Conservation (phyloP, 768 basidiomycete genomes). For the Mycena kentingensis region DNA sequence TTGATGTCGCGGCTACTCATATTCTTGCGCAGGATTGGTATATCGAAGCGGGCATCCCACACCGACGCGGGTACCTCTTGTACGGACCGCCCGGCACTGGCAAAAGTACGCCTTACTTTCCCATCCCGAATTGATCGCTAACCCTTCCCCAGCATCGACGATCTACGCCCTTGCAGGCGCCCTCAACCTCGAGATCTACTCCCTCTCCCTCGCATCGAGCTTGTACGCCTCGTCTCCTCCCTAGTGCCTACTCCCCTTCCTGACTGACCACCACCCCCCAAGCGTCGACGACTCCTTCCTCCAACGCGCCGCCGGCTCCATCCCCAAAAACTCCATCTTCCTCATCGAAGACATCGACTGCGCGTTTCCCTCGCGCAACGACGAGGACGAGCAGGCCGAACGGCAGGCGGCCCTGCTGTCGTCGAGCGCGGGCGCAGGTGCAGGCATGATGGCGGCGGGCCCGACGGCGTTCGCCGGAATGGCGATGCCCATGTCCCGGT, state of each 20-base stretch:
- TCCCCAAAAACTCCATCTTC: constrained; percentile 35
- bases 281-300: constrained; percentile 35
- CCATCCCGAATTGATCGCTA: constrained; percentile 38
- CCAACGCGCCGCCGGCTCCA: constrained; percentile 25
- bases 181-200: constrained; percentile 81
- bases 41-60: constrained; percentile 55
- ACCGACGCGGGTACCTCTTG: constrained; percentile 57
- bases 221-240: constrained; percentile 38
- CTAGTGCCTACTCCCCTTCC: neutral
- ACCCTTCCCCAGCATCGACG: constrained; percentile 45
- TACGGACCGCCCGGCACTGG: constrained; percentile 67
- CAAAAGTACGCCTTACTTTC: constrained; percentile 44
- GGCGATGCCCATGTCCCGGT: too few relatives aligned
- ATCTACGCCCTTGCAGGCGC: constrained; percentile 63
- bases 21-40: constrained; percentile 61
- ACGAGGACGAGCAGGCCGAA: constrained; percentile 39
- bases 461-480: constrained; percentile 20
- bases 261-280: neutral
- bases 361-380: constrained; percentile 45
- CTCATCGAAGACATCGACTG: constrained; percentile 44
- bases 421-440: neutral
- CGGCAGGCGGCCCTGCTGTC: too few relatives aligned
- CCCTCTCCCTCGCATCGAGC: constrained; percentile 50
- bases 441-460: constrained; percentile 3
- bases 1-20: too few relatives aligned